These are phyloP conservation scores for Aspergillus mulundensis DNA, from an alignment of 495 filamentous ascomycete species.

Conservation along the genomic window DNA sequence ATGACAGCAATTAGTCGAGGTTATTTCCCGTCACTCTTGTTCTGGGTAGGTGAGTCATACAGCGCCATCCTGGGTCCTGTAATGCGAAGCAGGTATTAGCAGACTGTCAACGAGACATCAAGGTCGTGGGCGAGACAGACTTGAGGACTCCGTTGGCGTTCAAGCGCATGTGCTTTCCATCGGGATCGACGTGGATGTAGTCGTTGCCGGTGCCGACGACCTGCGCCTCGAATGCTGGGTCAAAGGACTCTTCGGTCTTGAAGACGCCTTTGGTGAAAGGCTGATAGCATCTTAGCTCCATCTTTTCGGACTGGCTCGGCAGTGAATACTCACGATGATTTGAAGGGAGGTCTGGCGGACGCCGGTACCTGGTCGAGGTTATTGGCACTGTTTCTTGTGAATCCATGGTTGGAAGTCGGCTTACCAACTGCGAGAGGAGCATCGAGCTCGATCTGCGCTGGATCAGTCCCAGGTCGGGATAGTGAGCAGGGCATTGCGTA, in stretches of 20 bases:
- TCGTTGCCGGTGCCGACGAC: constrained; percentile 48
- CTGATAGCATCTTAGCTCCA: constrained; percentile 18
- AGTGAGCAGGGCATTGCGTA: too few species aligned
- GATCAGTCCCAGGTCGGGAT: not conserved
- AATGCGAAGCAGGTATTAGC: not conserved
- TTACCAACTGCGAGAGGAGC: constrained; percentile 1
- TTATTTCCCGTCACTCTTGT: not conserved
- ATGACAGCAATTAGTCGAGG: not conserved
- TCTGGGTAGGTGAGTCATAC: constrained; percentile 12
- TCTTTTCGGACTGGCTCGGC: not conserved
- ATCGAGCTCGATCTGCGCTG: constrained; percentile 22
- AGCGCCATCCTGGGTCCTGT: constrained; percentile 29
- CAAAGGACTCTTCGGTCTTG: constrained; percentile 38
- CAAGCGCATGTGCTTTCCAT: constrained; percentile 45
- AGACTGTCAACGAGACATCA: too few species aligned
- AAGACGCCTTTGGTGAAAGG: constrained; percentile 43
- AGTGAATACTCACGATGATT: not conserved
- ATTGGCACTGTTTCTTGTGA: not conserved
- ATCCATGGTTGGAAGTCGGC: not conserved
- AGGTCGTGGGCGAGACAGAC: constrained; percentile 18
- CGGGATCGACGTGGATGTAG: constrained; percentile 48
- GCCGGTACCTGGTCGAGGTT: not conserved
- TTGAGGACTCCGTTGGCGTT: constrained; percentile 47
- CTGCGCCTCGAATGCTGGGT: constrained; percentile 41
- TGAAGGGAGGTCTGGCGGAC: not conserved